Conservation (phyloP, 2,329 filamentous ascomycete genomes). For the Hypomyces perniciosus region DNA sequence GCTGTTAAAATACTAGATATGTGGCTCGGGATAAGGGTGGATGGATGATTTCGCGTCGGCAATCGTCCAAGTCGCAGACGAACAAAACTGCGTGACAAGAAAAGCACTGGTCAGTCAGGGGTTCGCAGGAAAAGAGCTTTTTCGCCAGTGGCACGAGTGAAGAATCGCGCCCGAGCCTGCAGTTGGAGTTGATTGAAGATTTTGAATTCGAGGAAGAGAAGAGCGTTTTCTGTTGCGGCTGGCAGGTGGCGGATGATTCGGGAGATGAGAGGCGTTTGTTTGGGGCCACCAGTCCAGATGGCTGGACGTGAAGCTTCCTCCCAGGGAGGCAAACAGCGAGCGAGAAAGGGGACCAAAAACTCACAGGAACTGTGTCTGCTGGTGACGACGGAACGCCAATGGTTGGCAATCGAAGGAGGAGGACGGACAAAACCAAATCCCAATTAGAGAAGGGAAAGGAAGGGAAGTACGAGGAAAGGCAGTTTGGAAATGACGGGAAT, state of each 20-base stretch:
- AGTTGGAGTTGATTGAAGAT: neutral
- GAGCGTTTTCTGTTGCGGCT: neutral
- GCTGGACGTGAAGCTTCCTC: no score
- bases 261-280: neutral
- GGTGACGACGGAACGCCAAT: slow-evolving; percentile 15
- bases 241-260: neutral
- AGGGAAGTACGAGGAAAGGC: slow-evolving; percentile 13
- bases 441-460: slow-evolving; percentile 14
- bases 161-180: neutral
- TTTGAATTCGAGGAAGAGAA: neutral
- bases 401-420: slow-evolving; percentile 13
- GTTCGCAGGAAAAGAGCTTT: neutral
- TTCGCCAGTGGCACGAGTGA: neutral
- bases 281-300: no score
- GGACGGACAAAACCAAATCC: slow-evolving; percentile 13
- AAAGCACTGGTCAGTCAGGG: slow-evolving; percentile 4
- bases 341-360: slow-evolving; percentile 2
- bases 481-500: slow-evolving; percentile 13
- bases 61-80: slow-evolving; percentile 6
- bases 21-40: neutral
- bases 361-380: slow-evolving; percentile 12
- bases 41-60: slow-evolving; percentile 3
- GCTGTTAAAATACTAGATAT: slow-evolving; percentile 1
- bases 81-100: neutral
- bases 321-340: neutral